These are phyloP conservation scores for Coniosporium apollinis DNA, from an alignment of 495 filamentous ascomycete species.

Conservation along the genomic window DNA sequence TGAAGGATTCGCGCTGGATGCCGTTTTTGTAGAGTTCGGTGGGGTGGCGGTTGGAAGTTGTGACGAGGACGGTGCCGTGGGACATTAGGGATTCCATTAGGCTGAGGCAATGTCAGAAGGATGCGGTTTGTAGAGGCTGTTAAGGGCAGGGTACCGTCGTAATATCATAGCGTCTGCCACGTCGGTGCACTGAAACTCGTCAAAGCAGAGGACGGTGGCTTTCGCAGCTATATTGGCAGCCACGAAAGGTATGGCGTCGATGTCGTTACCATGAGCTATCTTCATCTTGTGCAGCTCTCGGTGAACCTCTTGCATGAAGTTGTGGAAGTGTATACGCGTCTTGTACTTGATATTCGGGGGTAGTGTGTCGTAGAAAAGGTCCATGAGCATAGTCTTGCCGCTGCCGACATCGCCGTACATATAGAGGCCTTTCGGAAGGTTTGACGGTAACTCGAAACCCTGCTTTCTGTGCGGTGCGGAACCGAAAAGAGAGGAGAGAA, in stretches of 20 bases:
- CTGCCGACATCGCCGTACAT: conserved; percentile 95
- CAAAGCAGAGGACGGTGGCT: conserved; percentile 82
- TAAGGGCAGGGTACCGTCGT: conserved; percentile 51
- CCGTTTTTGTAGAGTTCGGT: conserved; percentile 96
- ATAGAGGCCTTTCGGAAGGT: conserved; percentile 77
- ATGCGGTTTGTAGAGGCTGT: too few relatives aligned
- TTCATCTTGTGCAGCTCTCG: conserved; percentile 79
- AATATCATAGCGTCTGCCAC: conserved; percentile 98
- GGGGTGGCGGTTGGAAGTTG: conserved; percentile 93
- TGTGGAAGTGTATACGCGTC: conserved; percentile 96
- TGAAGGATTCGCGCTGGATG: conserved; percentile 86
- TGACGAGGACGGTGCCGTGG: conserved; percentile 90
- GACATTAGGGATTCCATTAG: conserved; percentile 81
- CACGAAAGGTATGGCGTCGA: conserved; percentile 84
- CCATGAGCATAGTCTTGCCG: conserved; percentile 99
- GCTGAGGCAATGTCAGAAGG: conserved; percentile 25
- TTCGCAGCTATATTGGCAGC: conserved; percentile 80
- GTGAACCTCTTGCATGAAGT: conserved; percentile 99
- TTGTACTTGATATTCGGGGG: conserved; percentile 65
- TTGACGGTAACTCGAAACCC: conserved; percentile 38
- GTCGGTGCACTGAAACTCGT: conserved; percentile 98
- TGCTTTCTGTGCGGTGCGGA: conserved; percentile 25
- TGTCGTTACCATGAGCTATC: conserved; percentile 72
- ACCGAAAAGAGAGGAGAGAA: conserved; percentile 58
- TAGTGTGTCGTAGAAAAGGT: conserved; percentile 91